Base-by-base conservation (phyloP, 495 filamentous ascomycete species). In the Xylaria venustula region DNA sequence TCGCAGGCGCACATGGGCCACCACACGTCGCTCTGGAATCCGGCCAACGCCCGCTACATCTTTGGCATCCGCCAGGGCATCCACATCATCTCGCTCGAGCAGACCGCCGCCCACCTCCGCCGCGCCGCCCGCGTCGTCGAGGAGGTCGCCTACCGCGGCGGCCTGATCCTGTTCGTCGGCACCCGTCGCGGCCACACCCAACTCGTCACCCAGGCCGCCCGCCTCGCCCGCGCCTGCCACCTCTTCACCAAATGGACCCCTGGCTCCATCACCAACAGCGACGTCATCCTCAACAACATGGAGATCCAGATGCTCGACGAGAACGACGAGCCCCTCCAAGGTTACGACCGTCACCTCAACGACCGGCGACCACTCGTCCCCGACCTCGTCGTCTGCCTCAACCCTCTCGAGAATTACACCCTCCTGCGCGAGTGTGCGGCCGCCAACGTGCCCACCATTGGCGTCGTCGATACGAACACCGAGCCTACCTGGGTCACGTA, bases 401-500 rank as follows among this genome's bases (percentile, higher is more conserved):
- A 97, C 71, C 92, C 92, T 47, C 58, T 92, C 41, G 95, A 99
- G 84, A 97, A 98, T 68, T 92, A 88, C 63, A 81, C 90, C 11
- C 61, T 96, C 71, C 75, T 99, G 71, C 90, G 96, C 69, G 94
- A 99, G 77, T 97, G 93, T 70, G 91, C 87, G 3, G 67, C 91
- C 59, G 88, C 90, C 66, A 90, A 87, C 69, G 88, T 99, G 54
- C 94, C 94, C 8, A 99, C 95, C 0, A 92, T 99, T 68, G 94
- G 92, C 19, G 79, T 99, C 42, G 87, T 98, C 52, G 94, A 99
- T 78, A 97, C 94, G 0, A 88, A 99, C 75, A 86, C 89, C 6
- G 86, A 99, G 75, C 91, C 94, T 3, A 91, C 90, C 1, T 91
- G 90, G 81, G 91, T 98, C 30, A 99, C 94, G 7, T 99, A 99